Evolutionary conservation across 768 basidiomycete genomes (phyloP), one percentile per base, ranked within the genome.

Genomic region (Mycena kentingensis): DNA sequence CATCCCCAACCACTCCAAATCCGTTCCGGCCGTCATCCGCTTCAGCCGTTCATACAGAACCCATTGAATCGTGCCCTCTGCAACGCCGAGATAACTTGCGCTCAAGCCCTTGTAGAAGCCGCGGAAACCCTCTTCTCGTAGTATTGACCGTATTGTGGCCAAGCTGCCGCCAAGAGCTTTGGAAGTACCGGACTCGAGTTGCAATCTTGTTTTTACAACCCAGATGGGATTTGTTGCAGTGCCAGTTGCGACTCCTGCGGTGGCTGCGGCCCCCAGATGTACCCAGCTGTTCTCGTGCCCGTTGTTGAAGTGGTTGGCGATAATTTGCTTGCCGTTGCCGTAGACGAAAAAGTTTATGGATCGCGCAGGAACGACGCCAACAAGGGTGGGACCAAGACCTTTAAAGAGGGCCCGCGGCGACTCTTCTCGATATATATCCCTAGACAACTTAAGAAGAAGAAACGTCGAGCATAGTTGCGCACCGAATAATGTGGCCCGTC

Each of bases 281-380:
- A 99, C 87, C 56, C 79, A 83, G 0, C 88, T 77, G 69, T 90
- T 95, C 69, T 98, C 93, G 55, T 82, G 62, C 22, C 93, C 80
- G 57, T 85, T 61, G 68, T 95, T 89, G 70, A 95, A 92, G 16
- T 77, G 67, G 39, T 88, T 76, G 19, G 97, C 94, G 45, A 97
- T 89, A 50, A 96, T 70, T 38, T 87, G 88, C 67, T 99, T 99
- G 43, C 93, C 93, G 65, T 97, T 98, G 26, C 96, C 97, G 60
- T 99, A 99, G 18, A 90, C 88, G 77, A 90, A 98, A 71, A 99
- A 99, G 70, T 96, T 92, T 74, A 98, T 98, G 3, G 95, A 94
- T 48, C 95, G 85, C 0, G 96, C 96, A 0, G 97, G 97, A 32
- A 99, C 80, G 49, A 90, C 95, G 47, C 97, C 97, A 26, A 98